Conservation (phyloP, 495 filamentous ascomycete genomes). For the Pyronema domesticum region DNA sequence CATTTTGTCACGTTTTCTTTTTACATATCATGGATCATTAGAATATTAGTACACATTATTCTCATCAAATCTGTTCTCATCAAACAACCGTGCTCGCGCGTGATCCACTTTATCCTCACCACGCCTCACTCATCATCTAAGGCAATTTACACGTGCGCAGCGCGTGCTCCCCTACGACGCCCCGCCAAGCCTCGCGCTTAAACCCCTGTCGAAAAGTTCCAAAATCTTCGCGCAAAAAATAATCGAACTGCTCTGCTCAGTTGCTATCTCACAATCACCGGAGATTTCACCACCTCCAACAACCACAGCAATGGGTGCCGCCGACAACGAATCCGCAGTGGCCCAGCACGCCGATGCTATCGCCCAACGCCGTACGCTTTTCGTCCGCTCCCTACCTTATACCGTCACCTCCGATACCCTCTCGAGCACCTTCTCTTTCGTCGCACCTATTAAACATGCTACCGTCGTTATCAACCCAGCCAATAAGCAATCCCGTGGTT, state of each 20-base stretch:
- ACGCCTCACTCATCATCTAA: no score
- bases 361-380: constrained; percentile 47
- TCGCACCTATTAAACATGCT: constrained; percentile 86
- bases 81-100: no score
- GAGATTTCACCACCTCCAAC: no score
- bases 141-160: no score
- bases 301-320: background rate
- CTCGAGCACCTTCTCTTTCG: constrained; percentile 76
- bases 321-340: background rate
- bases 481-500: constrained; percentile 75
- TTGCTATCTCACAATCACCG: no score
- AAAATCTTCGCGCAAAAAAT: background rate
- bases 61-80: no score
- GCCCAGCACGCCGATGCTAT: constrained; percentile 14
- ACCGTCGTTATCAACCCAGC: constrained; percentile 62
- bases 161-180: background rate
- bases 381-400: constrained; percentile 69
- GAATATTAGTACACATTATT: no score
- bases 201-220: background rate
- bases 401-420: constrained; percentile 65
- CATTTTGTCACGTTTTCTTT: background rate
- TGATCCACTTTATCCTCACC: no score
- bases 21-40: no score
- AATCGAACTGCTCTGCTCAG: no score
- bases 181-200: background rate